Base-by-base conservation (phyloP, 2,329 filamentous ascomycete genomes). In the Colletotrichum ledebouriae region DNA sequence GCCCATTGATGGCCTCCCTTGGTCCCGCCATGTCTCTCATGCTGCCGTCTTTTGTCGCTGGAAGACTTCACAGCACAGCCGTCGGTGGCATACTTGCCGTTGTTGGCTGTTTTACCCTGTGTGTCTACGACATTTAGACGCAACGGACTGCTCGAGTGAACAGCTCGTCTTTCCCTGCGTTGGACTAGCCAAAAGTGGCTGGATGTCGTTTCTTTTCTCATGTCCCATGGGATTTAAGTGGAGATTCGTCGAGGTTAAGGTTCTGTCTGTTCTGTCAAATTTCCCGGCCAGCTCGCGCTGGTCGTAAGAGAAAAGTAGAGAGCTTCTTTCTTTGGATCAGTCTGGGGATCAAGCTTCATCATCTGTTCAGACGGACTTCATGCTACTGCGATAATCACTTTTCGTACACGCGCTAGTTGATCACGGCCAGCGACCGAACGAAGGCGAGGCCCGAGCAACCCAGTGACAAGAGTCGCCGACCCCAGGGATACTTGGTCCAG, bases 71-170 rank as follows among this genome's bases (percentile, higher is more conserved):
- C 44, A 46, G 41, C 20, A 22, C 52, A 20, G 46, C 44, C 17
- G 60, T 46, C 53, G 12, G 52, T 33, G 22, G 11, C 11, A 13
- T 13, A 12, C 15, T 15, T 20, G 10, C 17, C 22, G 3, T 67
- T 22, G n/a, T 42, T 53, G 20, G 46, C 37, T 20, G 46, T 25
- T 56, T 56, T 15, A 55, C 41, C 6, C 41, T 68, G 55, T 42
- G n/a, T 68, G 66, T 68, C 66, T 66, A 60, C 47, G 55, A 68
- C 61, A 68, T 65, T 59, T 3, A 25, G 61, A 39, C 42, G 56
- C 56, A 46, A 41, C 49, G 47, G 47, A 50, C 47, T 59, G 56
- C 53, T 37, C 6, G 42, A 59, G 49, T 55, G 55, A 55, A 37
- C 25, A 39, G 39, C 39, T 63, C 46, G 20, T 34, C 47, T 34